These are phyloP conservation scores for Daldinia grandis DNA, from an alignment of 495 filamentous ascomycete genomes.

Conservation along the genomic window DNA sequence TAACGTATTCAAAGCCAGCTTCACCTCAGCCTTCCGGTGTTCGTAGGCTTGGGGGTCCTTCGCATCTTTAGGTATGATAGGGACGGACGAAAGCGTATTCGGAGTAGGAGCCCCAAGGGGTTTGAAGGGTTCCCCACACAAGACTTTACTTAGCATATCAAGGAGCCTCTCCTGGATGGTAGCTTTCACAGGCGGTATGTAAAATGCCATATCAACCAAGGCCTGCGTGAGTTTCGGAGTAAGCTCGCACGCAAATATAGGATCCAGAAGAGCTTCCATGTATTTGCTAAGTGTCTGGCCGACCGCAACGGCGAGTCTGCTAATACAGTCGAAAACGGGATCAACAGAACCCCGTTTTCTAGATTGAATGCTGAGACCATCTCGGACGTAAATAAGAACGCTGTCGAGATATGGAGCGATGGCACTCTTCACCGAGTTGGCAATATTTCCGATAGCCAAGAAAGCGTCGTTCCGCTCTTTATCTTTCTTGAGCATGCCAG, in stretches of 20 bases:
- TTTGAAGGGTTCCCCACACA: slow-evolving; percentile 90
- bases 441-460: slow-evolving; percentile 92
- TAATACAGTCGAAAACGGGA: slow-evolving; percentile 98
- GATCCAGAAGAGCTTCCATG: slow-evolving; percentile 93
- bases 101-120: slow-evolving; percentile 83
- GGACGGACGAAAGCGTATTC: slow-evolving; percentile 71
- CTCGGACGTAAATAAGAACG: slow-evolving; percentile 89
- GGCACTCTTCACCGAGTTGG: slow-evolving; percentile 90
- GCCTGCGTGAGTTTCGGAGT: slow-evolving; percentile 93
- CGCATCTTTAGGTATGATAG: slow-evolving; percentile 85
- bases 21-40: slow-evolving; percentile 86
- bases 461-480: slow-evolving; percentile 93
- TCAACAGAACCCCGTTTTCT: slow-evolving; percentile 78
- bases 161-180: slow-evolving; percentile 93
- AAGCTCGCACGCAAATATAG: slow-evolving; percentile 95
- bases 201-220: slow-evolving; percentile 97
- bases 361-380: slow-evolving; percentile 83
- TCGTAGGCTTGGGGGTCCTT: slow-evolving; percentile 75
- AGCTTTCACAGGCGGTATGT: slow-evolving; percentile 91
- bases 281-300: slow-evolving; percentile 97
- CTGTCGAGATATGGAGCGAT: slow-evolving; percentile 96
- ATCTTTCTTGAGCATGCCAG: slow-evolving; percentile 93
- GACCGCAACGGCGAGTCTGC: slow-evolving; percentile 91
- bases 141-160: slow-evolving; percentile 91
- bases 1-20: slow-evolving; percentile 88